Percentiles rank a stretch among this genome's conserved stretches.
phyloP scores from a whole-genome alignment of 805 yeast genomes.

The Starmerella vitae region DNA sequence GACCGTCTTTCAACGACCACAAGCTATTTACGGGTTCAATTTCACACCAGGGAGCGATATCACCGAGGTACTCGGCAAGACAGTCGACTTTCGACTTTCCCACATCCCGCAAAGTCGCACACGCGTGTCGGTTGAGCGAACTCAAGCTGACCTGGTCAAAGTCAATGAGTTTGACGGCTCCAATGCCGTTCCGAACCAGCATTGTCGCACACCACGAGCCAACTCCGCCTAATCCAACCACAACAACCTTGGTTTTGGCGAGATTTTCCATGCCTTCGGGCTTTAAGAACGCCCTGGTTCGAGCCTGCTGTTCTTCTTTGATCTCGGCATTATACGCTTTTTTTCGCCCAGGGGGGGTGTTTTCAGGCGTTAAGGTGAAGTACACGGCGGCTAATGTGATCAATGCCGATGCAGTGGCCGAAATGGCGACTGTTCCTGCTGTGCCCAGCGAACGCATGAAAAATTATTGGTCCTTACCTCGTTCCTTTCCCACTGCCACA shows the following conservation, averaged over 20 bases:
- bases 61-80: constrained; percentile 47
- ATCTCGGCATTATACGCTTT: constrained; percentile 32
- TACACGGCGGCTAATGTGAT: constrained; percentile 3
- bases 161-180: constrained; percentile 66
- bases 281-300: constrained; percentile 86
- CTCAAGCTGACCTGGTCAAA: constrained; percentile 93
- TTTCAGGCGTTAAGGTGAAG: constrained; percentile 11
- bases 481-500: not conserved
- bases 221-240: constrained; percentile 95
- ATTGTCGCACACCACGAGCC: constrained; percentile 94
- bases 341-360: constrained; percentile 44
- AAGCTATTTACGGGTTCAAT: constrained; percentile 66
- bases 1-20: constrained; percentile 45
- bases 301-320: constrained; percentile 79
- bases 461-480: not conserved
- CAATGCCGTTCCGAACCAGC: constrained; percentile 83
- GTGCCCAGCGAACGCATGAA: not conserved
- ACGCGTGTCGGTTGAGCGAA: constrained; percentile 86
- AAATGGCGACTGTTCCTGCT: constrained; percentile 2
- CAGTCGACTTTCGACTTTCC: constrained; percentile 84
- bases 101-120: constrained; percentile 81
- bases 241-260: constrained; percentile 57
- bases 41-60: constrained; percentile 88
- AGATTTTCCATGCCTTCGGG: constrained; percentile 68
- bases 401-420: constrained; percentile 5